Evolutionary conservation across 805 yeast species (phyloP).

Genomic region (Pichia eremophila): DNA sequence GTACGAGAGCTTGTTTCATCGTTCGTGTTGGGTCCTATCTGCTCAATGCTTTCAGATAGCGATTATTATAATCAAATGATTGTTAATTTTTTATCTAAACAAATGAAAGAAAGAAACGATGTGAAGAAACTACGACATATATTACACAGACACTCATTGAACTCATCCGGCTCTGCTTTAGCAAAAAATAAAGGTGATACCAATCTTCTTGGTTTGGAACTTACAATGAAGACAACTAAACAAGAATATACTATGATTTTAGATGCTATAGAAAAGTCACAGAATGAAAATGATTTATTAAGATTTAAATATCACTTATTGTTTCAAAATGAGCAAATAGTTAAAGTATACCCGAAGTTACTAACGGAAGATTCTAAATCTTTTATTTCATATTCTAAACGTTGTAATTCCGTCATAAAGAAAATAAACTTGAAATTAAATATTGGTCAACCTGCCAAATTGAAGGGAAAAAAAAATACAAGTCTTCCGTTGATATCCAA

Average conservation of each 20-base stretch:
- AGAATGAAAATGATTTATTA: slow-evolving; percentile 34
- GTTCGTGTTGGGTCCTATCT: slow-evolving; percentile 44
- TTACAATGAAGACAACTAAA: slow-evolving; percentile 24
- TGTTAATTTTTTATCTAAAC: slow-evolving; percentile 48
- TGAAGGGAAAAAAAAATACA: not conserved
- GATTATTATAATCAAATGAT: slow-evolving; percentile 69
- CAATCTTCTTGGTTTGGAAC: not conserved
- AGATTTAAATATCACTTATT: slow-evolving; percentile 39
- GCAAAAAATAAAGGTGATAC: not conserved
- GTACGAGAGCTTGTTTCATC: slow-evolving; percentile 56
- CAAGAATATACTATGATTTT: slow-evolving; percentile 24
- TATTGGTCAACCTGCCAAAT: not conserved
- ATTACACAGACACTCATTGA: slow-evolving; percentile 51
- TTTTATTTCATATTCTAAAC: slow-evolving; percentile 6
- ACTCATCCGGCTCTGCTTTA: not conserved
- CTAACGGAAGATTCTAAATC: slow-evolving; percentile 6
- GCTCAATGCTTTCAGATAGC: slow-evolving; percentile 50
- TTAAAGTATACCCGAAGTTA: not conserved
- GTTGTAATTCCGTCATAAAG: not conserved
- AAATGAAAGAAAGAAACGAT: slow-evolving; percentile 64
- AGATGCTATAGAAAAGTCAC: slow-evolving; percentile 22
- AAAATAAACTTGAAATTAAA: not conserved
- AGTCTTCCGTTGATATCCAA: not conserved
- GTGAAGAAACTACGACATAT: slow-evolving; percentile 65
- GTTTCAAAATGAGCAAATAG: slow-evolving; percentile 27